Conservation (phyloP, 169 alveolate species). For the Plasmodium gonderi region DNA sequence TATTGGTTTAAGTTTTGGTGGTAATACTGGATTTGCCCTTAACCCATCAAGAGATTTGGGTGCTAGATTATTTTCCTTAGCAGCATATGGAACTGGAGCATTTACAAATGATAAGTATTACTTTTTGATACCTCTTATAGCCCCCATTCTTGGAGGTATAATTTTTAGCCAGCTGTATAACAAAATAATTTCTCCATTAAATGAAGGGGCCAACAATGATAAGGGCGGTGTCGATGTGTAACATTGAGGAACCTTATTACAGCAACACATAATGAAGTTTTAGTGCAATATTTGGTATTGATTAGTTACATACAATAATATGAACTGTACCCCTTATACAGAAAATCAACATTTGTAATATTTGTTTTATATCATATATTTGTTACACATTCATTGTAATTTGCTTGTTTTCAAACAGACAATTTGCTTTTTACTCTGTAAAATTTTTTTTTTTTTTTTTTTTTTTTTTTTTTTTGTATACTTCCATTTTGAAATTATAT, state of each 20-base stretch:
- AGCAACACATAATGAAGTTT: not conserved
- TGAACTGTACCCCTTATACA: not conserved
- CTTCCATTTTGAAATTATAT: not conserved
- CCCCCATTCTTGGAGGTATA: conserved; percentile 65
- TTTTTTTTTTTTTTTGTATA: conserved; percentile 8
- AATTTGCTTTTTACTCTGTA: not conserved
- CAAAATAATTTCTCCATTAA: conserved; percentile 36
- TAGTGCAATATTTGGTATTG: not conserved
- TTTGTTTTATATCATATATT: not conserved
- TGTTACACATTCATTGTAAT: not conserved
- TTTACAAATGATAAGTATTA: conserved; percentile 67
- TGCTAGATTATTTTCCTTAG: conserved; percentile 63
- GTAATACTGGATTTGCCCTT: conserved; percentile 76
- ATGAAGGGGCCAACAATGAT: not conserved
- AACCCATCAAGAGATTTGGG: conserved; percentile 79
- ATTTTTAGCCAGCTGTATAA: conserved; percentile 26
- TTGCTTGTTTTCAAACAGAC: not conserved
- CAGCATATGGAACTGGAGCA: conserved; percentile 63
- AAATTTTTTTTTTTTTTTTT: not conserved
- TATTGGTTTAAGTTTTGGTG: conserved; percentile 76
- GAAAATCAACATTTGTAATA: not conserved
- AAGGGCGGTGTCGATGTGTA: conserved; percentile 45
- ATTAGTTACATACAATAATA: not conserved
- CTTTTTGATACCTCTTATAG: conserved; percentile 74
- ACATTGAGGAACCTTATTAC: not conserved